Evolutionary conservation across 2,329 filamentous ascomycete species (phyloP).

Genomic region (Fusarium lyarnte): DNA sequence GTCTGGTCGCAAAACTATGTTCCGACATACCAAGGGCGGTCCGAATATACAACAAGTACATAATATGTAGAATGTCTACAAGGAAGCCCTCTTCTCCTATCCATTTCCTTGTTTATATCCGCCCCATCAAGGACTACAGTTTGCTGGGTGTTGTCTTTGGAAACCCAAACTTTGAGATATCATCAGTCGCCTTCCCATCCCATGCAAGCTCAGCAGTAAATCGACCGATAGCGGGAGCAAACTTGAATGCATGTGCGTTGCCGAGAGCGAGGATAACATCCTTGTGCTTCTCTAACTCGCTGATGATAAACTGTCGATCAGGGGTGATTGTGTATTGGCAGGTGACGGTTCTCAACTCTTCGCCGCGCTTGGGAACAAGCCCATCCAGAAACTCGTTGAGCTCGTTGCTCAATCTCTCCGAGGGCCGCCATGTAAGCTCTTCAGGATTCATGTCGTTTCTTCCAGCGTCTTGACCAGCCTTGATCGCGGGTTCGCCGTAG

Average conservation of each 20-base stretch:
- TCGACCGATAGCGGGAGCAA: neutral
- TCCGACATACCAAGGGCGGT: neutral
- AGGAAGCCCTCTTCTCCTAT: neutral
- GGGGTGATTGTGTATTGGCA: constrained; percentile 35
- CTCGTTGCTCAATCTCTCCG: neutral
- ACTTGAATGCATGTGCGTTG: neutral
- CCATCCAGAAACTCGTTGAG: neutral
- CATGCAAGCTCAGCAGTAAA: neutral
- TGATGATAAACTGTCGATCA: constrained; percentile 16
- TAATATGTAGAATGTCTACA: neutral
- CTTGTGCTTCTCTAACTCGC: neutral
- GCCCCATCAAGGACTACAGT: neutral
- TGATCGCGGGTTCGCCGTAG: constrained; percentile 4
- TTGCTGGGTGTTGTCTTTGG: neutral
- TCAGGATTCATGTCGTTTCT: neutral
- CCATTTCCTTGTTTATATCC: neutral
- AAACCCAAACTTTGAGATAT: constrained; percentile 32
- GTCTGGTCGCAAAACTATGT: neutral
- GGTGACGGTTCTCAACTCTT: constrained; percentile 28
- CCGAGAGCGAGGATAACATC: neutral
- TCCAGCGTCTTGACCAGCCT: neutral
- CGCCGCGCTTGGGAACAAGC: neutral
- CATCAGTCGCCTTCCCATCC: constrained; percentile 9
- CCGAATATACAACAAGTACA: neutral
- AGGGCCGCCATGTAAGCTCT: neutral